Evolutionary conservation across 2,329 filamentous ascomycete species (phyloP).

Genomic region (Fusarium robinianum): DNA sequence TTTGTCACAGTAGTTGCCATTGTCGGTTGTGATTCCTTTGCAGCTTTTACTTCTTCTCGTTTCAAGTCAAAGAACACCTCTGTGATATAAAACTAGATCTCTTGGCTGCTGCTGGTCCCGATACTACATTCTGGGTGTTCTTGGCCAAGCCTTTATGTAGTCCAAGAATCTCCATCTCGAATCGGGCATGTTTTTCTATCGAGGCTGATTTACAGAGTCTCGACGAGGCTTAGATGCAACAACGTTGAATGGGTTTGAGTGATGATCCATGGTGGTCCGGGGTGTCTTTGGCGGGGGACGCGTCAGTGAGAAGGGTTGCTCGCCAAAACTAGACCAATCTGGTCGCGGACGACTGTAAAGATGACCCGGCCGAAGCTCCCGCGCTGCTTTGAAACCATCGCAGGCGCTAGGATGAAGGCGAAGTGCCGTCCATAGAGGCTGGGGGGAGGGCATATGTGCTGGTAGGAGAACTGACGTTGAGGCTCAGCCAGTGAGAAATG

Average conservation of each 20-base stretch:
- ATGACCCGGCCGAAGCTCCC: no score
- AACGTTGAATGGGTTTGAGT: background rate
- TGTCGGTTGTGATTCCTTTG: background rate
- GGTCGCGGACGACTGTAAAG: no score
- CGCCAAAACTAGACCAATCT: no score
- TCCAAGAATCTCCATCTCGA: background rate
- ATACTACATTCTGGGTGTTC: background rate
- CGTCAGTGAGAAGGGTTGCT: no score
- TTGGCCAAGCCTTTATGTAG: conserved; percentile 17
- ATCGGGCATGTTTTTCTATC: conserved; percentile 1
- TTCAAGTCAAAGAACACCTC: no score
- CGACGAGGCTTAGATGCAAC: conserved; percentile 17
- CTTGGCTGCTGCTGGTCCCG: conserved; percentile 4
- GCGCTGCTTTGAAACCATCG: no score
- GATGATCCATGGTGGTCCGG: background rate
- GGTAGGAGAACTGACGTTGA: no score
- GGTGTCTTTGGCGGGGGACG: conserved; percentile 9
- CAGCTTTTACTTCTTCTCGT: no score
- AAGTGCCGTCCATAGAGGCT: no score
- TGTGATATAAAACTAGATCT: background rate
- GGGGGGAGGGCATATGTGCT: no score
- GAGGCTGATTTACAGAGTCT: conserved; percentile 1
- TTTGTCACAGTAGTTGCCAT: conserved; percentile 33
- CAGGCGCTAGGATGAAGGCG: no score
- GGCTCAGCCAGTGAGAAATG: no score